Base-by-base conservation (phyloP, 148 eudicot species). In the Polygonum aviculare region DNA sequence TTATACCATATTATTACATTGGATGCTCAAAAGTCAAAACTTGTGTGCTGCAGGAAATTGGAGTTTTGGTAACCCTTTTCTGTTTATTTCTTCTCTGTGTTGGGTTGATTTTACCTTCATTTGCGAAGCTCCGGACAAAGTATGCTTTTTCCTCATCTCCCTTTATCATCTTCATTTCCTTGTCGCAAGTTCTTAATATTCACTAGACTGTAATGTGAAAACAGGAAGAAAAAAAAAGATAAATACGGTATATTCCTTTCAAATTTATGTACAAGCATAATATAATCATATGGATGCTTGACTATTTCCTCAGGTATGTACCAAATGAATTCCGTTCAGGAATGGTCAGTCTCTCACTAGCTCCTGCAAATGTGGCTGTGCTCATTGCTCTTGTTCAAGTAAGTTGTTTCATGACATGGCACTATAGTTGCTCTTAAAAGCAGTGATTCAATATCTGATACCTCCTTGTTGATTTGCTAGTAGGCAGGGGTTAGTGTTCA, bases 321-420 rank as follows among this genome's bases (percentile, higher is more conserved):
- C 98, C 99, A 36, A 91, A 91, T 85, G 92, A 93, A 84, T 84
- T 88, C 60, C 97, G 98, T 72, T 96, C 94, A 38, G 99, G 98
- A 70, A 91, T 91, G 92, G 87, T 88, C 59, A 84, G 93, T 79
- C 80, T 93, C 54, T 91, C 93, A 69, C 79, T 88, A 38, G 94
- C 85, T 77, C 99, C 98, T 77, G 93, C 97, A 75, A 85, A 85
- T 81, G 88, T 91, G 65, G 88, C 90, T 60, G 59, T 87, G 62
- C 79, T 96, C 38, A 81, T 86, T 45, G 80, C 82, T 72, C 78
- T 96, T 38, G 19, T 91, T 75, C 91, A 86, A 83, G 97, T 91
- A 84, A 75, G 83, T 81, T 38, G 16, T 70, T 76, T 72, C 26
- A 60, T 26, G 31, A 26, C 31, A 26, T 26, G 15, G 36, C 9